Evolutionary conservation across 2,329 filamentous ascomycete species (phyloP).

Genomic region (Coleophoma cylindrospora): DNA sequence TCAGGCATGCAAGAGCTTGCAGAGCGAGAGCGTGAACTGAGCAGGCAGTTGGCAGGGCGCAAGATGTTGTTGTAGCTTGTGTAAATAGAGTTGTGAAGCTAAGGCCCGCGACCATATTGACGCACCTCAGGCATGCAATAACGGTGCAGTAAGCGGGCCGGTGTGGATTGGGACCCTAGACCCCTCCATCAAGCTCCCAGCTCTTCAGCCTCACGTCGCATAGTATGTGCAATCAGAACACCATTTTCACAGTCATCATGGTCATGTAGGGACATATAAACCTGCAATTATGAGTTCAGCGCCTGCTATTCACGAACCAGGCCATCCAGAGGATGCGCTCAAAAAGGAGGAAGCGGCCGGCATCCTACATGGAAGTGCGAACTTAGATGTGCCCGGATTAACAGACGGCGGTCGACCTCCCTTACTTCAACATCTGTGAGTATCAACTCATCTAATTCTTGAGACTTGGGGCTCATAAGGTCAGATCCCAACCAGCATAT

Average conservation of each 20-base stretch:
- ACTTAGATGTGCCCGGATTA: slow-evolving; percentile 37
- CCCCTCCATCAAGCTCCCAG: background rate
- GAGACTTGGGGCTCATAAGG: background rate
- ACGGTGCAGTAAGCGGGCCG: too few relatives aligned
- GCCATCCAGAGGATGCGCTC: slow-evolving; percentile 16
- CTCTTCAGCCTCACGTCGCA: slow-evolving; percentile 2
- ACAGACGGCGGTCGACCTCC: slow-evolving; percentile 32
- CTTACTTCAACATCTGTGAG: slow-evolving; percentile 24
- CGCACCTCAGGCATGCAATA: too few relatives aligned
- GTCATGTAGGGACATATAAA: slow-evolving; percentile 5
- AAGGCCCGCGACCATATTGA: too few relatives aligned
- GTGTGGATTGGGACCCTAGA: too few relatives aligned
- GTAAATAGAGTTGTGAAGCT: too few relatives aligned
- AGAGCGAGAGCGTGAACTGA: too few relatives aligned
- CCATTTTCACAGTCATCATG: background rate
- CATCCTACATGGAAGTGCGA: slow-evolving; percentile 40
- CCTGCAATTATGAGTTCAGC: slow-evolving; percentile 12
- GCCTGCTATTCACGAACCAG: slow-evolving; percentile 9
- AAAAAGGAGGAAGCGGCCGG: slow-evolving; percentile 26
- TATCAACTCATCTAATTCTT: slow-evolving; percentile 28
- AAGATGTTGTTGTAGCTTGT: too few relatives aligned
- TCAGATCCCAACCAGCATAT: slow-evolving; percentile 42
- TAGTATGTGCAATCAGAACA: too few relatives aligned
- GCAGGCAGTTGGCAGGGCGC: too few relatives aligned
- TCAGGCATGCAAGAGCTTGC: too few relatives aligned